Evolutionary conservation across 306 rosid species (phyloP).

Genomic region (Begonia fuchsioides): DNA sequence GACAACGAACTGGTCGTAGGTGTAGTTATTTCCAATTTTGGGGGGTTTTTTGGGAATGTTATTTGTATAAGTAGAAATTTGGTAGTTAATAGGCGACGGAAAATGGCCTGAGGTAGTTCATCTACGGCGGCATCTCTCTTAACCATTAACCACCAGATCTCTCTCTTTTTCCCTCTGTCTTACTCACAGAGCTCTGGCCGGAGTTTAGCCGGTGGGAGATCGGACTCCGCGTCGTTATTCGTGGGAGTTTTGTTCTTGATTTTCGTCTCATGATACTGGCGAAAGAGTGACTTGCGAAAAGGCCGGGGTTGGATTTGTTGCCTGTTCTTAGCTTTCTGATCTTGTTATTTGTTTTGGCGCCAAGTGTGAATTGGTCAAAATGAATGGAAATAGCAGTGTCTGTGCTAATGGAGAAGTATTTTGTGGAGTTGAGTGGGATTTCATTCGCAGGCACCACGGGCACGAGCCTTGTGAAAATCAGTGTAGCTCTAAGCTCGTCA

Average conservation of each 20-base stretch:
- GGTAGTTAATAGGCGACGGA: too few species aligned
- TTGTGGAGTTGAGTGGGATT: slow-evolving; percentile 9
- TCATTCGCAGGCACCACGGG: slow-evolving; percentile 11
- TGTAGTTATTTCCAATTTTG: too few species aligned
- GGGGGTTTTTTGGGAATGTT: too few species aligned
- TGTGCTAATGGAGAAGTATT: slow-evolving; percentile 10
- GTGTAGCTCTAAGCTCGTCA: slow-evolving; percentile 11
- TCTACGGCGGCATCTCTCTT: too few species aligned
- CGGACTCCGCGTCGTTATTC: background rate
- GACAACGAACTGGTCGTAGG: too few species aligned
- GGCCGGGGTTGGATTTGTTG: background rate
- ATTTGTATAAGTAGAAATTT: too few species aligned
- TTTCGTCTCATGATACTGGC: background rate
- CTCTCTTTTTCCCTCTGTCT: too few species aligned
- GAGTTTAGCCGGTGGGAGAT: background rate
- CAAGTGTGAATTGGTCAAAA: background rate
- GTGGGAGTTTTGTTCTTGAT: background rate
- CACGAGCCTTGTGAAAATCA: slow-evolving; percentile 12
- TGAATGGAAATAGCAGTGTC: slow-evolving; percentile 1
- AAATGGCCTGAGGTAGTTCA: too few species aligned
- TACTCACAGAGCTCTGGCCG: background rate
- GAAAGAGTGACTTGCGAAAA: background rate
- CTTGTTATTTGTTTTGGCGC: background rate
- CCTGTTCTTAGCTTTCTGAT: too few species aligned
- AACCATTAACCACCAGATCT: too few species aligned